A percentile compares a stretch with the other conserved stretches of the same genome.
Evolutionary conservation across 768 basidiomycete genomes (phyloP).

Genomic region (Lactarius trivialis): DNA sequence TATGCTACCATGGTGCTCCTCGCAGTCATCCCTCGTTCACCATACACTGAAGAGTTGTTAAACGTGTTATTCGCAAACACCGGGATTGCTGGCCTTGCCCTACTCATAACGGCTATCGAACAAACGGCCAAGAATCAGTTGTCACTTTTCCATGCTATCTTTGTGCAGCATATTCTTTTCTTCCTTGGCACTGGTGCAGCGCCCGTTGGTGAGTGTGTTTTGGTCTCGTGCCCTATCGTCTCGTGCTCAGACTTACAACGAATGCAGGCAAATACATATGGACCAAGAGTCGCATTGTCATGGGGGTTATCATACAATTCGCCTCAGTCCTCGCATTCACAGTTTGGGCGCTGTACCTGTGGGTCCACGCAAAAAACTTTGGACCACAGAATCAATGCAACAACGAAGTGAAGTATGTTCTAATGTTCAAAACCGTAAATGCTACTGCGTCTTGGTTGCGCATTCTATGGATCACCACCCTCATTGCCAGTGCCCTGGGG

Average conservation of each 20-base stretch:
- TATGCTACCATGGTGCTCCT: constrained; percentile 12
- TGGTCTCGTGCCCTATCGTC: background rate
- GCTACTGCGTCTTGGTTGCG: constrained; percentile 16
- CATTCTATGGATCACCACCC: background rate
- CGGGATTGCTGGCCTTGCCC: constrained; percentile 9
- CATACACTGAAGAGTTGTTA: constrained; percentile 8
- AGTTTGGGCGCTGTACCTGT: constrained; percentile 14
- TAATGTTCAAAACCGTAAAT: constrained; percentile 4
- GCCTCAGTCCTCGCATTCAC: background rate
- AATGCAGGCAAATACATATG: constrained; percentile 17
- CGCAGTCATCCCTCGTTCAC: background rate
- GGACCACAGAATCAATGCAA: background rate
- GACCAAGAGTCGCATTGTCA: constrained; percentile 7
- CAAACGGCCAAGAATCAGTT: background rate
- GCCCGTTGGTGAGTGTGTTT: constrained; percentile 3
- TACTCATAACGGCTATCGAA: constrained; percentile 14
- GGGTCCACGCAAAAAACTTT: background rate
- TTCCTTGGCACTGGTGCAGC: constrained; percentile 14
- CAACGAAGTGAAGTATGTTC: constrained; percentile 8
- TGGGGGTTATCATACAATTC: constrained; percentile 1
- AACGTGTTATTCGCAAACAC: background rate
- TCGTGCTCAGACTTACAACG: background rate
- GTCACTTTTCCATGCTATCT: constrained; percentile 13
- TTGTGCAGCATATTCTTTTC: constrained; percentile 14
- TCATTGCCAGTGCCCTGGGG: constrained; percentile 2